phyloP scores from a whole-genome alignment of 2,329 filamentous ascomycete species.

The Sclerotinia sclerotiorum region DNA sequence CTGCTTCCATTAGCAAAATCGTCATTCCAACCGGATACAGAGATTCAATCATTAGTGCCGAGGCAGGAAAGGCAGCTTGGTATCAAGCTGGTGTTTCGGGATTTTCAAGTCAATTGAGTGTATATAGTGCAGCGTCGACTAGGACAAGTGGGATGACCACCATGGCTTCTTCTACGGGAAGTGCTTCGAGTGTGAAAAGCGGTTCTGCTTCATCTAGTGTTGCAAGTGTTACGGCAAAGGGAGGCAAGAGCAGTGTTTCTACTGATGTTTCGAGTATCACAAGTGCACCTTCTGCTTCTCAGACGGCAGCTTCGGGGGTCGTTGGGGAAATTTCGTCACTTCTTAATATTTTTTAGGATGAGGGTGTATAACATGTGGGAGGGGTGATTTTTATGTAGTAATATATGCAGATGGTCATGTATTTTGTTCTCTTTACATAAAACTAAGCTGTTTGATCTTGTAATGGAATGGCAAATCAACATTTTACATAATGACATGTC shows the following conservation, averaged over 20 bases:
- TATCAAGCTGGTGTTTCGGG: not conserved
- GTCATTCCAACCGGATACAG: slow-evolving; percentile 7
- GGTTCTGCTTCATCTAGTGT: not conserved
- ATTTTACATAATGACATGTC: no score
- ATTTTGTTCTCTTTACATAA: not conserved
- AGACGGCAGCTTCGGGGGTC: not conserved
- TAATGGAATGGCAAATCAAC: not conserved
- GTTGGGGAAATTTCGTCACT: not conserved
- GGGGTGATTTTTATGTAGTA: not conserved
- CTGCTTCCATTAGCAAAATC: slow-evolving; percentile 16
- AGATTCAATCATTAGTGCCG: slow-evolving; percentile 6
- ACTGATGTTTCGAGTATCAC: not conserved
- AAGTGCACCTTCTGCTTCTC: not conserved
- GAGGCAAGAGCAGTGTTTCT: not conserved
- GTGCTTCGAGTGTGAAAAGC: not conserved
- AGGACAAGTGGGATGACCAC: slow-evolving; percentile 14
- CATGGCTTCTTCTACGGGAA: not conserved
- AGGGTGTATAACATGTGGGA: not conserved
- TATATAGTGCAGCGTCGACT: not conserved
- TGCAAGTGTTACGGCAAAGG: not conserved
- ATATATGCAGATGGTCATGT: not conserved
- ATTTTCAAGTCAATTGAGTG: not conserved
- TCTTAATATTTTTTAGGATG: not conserved
- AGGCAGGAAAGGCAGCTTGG: not conserved
- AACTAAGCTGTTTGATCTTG: not conserved